These are phyloP conservation scores for Pichia sp. DNA, from an alignment of 1,139 yeast species.

Conservation along the genomic window DNA sequence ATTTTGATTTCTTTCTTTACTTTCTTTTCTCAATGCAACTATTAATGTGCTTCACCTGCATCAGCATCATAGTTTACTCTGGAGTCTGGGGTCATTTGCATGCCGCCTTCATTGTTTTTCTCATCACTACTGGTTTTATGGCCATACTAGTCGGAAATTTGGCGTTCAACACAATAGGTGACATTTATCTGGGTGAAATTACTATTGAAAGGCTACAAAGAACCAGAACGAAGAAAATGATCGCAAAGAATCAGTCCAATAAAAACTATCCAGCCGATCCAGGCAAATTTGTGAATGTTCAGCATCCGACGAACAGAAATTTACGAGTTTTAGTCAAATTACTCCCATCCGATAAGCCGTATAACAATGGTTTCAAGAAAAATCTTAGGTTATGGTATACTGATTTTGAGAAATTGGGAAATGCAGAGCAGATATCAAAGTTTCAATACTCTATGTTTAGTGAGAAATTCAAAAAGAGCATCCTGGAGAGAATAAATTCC, in stretches of 20 bases:
- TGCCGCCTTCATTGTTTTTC: constrained; percentile 16
- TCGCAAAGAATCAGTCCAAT: not conserved
- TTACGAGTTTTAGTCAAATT: constrained; percentile 26
- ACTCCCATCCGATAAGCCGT: constrained; percentile 26
- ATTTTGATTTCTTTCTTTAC: constrained; percentile 50
- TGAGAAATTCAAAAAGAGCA: constrained; percentile 18
- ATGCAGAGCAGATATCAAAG: constrained; percentile 23
- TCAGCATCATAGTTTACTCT: constrained; percentile 19
- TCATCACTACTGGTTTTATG: constrained; percentile 4
- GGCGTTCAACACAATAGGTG: not conserved
- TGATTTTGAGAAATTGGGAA: constrained; percentile 6
- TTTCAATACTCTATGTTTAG: constrained; percentile 21
- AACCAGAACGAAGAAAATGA: constrained; percentile 14
- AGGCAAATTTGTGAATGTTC: constrained; percentile 24
- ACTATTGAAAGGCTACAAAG: constrained; percentile 16
- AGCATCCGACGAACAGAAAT: constrained; percentile 20
- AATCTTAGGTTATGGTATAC: constrained; percentile 25
- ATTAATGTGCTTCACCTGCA: constrained; percentile 31
- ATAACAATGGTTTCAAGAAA: constrained; percentile 25
- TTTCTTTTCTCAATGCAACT: constrained; percentile 38
- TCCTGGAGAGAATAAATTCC: constrained; percentile 16
- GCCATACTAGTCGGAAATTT: constrained; percentile 10
- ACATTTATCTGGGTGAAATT: constrained; percentile 14
- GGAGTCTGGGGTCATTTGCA: constrained; percentile 29
- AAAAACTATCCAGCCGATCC: constrained; percentile 15